phyloP scores from a whole-genome alignment of 2,329 filamentous ascomycete species.

The Cytospora leucostoma region DNA sequence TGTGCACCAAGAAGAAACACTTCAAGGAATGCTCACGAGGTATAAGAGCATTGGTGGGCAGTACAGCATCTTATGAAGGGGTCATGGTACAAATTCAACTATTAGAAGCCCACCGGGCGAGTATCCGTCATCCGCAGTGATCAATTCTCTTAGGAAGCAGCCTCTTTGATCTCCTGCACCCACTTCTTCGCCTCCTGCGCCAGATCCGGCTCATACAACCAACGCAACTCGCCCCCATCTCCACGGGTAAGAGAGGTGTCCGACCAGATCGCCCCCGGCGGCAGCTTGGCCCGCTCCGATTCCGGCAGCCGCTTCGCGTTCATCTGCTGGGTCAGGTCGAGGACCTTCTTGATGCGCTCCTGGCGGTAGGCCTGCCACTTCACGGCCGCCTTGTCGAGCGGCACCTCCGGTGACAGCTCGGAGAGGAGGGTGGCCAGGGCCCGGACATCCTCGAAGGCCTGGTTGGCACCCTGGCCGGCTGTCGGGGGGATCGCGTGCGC shows the following conservation, averaged over 20 bases:
- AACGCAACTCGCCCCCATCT: conserved; percentile 39
- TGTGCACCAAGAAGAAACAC: too few relatives aligned
- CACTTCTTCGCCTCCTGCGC: conserved; percentile 38
- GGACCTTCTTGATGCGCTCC: conserved; percentile 47
- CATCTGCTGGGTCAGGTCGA: conserved; percentile 50
- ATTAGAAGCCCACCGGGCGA: too few relatives aligned
- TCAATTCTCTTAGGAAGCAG: conserved; percentile 1
- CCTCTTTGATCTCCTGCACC: conserved; percentile 23
- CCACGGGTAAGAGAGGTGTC: conserved; percentile 5
- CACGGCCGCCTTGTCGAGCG: conserved; percentile 32
- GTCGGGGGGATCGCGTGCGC: conserved; percentile 50
- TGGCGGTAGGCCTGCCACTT: conserved; percentile 52
- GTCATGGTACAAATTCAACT: too few relatives aligned
- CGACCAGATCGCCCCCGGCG: neutral
- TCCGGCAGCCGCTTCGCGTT: conserved; percentile 49
- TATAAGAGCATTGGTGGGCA: too few relatives aligned
- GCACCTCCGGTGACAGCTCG: neutral
- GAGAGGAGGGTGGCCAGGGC: conserved; percentile 38
- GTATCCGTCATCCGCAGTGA: too few relatives aligned
- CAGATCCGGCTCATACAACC: conserved; percentile 45
- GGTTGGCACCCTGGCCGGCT: conserved; percentile 48
- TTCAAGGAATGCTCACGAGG: too few relatives aligned
- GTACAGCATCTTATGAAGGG: too few relatives aligned
- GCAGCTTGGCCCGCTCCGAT: conserved; percentile 26
- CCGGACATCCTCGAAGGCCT: conserved; percentile 52